Conservation (phyloP, 2,329 filamentous ascomycete species). For the Lasiodiplodia sp. region DNA sequence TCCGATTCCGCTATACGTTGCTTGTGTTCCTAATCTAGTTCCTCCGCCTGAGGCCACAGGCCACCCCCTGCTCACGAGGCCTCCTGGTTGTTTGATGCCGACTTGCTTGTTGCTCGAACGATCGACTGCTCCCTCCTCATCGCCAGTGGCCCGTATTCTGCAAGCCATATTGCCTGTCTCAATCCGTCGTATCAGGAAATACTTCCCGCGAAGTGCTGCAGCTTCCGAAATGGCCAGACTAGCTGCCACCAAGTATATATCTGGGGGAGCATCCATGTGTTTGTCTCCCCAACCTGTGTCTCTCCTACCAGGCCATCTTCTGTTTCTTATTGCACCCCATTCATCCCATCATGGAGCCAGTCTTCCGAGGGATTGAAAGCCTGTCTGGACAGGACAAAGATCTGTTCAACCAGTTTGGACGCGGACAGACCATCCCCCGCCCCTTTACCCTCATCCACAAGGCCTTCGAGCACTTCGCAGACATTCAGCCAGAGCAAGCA, state of each 20-base stretch:
- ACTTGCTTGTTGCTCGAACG: background rate
- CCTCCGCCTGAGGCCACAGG: no score
- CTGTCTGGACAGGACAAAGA: conserved; percentile 2
- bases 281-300: background rate
- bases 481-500: background rate
- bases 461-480: conserved; percentile 17
- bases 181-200: conserved; percentile 4
- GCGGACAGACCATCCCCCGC: background rate
- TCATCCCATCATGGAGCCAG: conserved; percentile 6
- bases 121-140: background rate
- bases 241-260: background rate
- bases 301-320: background rate
- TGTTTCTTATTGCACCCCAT: background rate
- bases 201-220: background rate
- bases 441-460: conserved; percentile 19
- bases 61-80: background rate
- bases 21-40: no score
- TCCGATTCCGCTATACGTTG: background rate
- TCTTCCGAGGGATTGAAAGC: conserved; percentile 4
- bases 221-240: background rate
- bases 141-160: background rate
- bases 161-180: background rate
- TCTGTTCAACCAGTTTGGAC: conserved; percentile 1
- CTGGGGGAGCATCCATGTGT: background rate
- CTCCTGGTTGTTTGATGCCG: conserved; percentile 12